Evolutionary conservation across 2,329 filamentous ascomycete species (phyloP).

Genomic region (Aureobasidium sp.): DNA sequence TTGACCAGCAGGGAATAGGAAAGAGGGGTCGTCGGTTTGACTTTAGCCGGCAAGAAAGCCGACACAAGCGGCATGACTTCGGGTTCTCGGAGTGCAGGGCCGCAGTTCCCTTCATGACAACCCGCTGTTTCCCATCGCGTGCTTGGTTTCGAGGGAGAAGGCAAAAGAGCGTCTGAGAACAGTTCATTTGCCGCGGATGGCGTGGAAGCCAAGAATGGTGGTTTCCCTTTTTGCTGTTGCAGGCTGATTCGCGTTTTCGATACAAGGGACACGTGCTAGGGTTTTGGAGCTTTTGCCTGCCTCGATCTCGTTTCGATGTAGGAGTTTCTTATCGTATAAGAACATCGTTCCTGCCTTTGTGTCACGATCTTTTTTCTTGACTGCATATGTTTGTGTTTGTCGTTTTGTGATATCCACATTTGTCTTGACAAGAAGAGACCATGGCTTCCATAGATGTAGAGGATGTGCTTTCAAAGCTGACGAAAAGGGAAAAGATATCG

Average conservation of each 20-base stretch:
- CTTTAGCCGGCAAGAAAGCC: slow-evolving; percentile 6
- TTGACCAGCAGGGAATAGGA: background rate
- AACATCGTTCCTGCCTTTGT: background rate
- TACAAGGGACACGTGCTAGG: background rate
- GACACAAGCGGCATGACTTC: background rate
- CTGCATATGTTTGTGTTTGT: background rate
- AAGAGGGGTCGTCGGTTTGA: background rate
- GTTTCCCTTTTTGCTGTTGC: background rate
- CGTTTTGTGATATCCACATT: background rate
- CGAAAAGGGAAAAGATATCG: slow-evolving; percentile 26
- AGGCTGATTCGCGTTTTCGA: background rate
- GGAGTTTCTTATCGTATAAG: background rate
- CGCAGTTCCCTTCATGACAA: background rate
- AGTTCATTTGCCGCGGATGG: background rate
- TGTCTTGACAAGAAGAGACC: background rate
- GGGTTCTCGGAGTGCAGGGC: background rate
- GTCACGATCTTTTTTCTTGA: background rate
- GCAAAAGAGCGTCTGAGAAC: background rate
- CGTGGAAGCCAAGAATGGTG: background rate
- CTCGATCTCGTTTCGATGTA: background rate
- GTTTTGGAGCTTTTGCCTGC: background rate
- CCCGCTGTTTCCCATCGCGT: background rate
- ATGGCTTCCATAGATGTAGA: slow-evolving; percentile 23
- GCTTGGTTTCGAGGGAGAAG: too few relatives aligned
- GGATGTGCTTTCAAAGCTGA: slow-evolving; percentile 25